Evolutionary conservation across 305 asterid species (phyloP), one percentile per base, ranked within the genome.

Genomic region (Ilex paraguariensis): DNA sequence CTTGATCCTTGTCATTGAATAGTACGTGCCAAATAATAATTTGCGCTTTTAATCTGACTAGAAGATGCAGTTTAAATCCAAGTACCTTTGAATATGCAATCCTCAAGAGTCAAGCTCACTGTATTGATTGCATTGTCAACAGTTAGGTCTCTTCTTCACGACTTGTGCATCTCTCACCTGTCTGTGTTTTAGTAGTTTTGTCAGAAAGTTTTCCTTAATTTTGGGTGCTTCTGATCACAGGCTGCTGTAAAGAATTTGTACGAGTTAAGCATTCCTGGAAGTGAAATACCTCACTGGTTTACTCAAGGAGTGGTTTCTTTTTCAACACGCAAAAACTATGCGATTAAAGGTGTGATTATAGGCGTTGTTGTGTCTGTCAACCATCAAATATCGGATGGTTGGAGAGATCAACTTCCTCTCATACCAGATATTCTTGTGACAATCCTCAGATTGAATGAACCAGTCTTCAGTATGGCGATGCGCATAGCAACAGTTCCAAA

Each of bases 201-300:
- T 21, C 28, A 0, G 28, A 21, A 21, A 21, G 28, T 21, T 45
- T 45, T 45, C 13, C 13, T 45, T 45, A 7, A 7, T 45, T 45
- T 45, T 8, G 50, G 50, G 50, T 8, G 50, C 11, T 13, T 13
- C 50, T 45, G 13, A 45, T 7, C 66, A 70, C 66, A 75, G 80
- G 68, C 57, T 51, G 68, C 66, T 36, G 50, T 75, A 58, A 70
- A 64, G 65, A 72, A 60, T 64, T 53, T 75, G 31, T 6, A 4
- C 12, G 54, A 56, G 55, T 59, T 75, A 9, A 66, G 71, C 54
- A 53, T 66, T 21, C 80, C 80, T 10, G 80, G 80, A 54, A 53
- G 62, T 59, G 62, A 66, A 50, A 54, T 70, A 50, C 80, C 80
- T 17, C 53, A 66, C 28, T 70, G 80, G 76, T 57, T 75, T 50